These are phyloP conservation scores for Veloporphyrellus conicus DNA, from an alignment of 1,284 basidiomycete genomes.

Conservation along the genomic window DNA sequence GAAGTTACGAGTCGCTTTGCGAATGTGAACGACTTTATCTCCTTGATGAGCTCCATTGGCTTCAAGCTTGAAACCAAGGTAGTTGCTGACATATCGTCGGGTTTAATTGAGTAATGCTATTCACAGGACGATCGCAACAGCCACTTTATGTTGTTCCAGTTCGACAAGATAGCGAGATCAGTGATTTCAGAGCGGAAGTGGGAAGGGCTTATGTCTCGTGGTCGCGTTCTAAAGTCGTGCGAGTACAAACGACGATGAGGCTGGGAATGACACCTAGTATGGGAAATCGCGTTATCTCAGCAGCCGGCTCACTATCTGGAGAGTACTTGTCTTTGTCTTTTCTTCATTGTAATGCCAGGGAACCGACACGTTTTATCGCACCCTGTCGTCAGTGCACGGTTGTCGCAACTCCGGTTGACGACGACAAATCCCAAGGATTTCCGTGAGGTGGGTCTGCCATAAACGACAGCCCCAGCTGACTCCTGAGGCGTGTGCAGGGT, in stretches of 20 bases:
- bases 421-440: slow-evolving; percentile 71
- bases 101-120: slow-evolving; percentile 4
- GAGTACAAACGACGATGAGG: slow-evolving; percentile 90
- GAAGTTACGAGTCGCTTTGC: slow-evolving; percentile 92
- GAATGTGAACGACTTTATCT: slow-evolving; percentile 71
- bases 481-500: slow-evolving; percentile 42
- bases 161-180: slow-evolving; percentile 60
- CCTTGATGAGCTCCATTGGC: slow-evolving; percentile 70
- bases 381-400: slow-evolving; percentile 67
- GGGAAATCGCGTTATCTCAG: not conserved
- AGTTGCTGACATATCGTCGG: slow-evolving; percentile 14
- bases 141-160: slow-evolving; percentile 86
- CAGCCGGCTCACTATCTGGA: not conserved
- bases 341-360: slow-evolving; percentile 18
- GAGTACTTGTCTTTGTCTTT: not conserved
- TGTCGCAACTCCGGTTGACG: slow-evolving; percentile 65
- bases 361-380: slow-evolving; percentile 61
- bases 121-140: slow-evolving; percentile 74
- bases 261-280: slow-evolving; percentile 1
- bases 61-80: slow-evolving; percentile 79
- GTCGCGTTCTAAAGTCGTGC: slow-evolving; percentile 80
- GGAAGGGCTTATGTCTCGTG: slow-evolving; percentile 56
- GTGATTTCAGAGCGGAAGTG: slow-evolving; percentile 58
- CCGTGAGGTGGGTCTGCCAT: slow-evolving; percentile 53
- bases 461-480: slow-evolving; percentile 4